A percentile compares a stretch with the other conserved stretches of the same genome.
These are phyloP conservation scores for Nitzschia putrida DNA, from an alignment of 108 stramenopile species.

Conservation along the genomic window DNA sequence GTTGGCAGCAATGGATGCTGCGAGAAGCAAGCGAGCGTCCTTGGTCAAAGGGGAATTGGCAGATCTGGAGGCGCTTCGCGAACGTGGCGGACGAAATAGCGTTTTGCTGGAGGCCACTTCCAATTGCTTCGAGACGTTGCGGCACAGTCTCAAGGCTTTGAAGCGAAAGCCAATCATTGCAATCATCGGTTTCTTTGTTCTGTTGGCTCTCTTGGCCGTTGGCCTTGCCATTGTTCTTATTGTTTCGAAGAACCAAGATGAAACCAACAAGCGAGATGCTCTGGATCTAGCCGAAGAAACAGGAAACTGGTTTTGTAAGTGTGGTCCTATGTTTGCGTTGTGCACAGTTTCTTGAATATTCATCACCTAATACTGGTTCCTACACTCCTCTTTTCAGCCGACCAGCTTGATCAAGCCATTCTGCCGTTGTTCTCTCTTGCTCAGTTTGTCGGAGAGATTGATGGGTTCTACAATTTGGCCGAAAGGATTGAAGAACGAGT, in stretches of 20 bases:
- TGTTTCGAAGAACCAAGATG: slow-evolving; percentile 12
- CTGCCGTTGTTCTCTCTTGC: slow-evolving; percentile 43
- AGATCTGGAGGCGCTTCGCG: slow-evolving; percentile 12
- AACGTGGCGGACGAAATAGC: background rate
- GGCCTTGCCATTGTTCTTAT: slow-evolving; percentile 1
- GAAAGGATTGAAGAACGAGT: slow-evolving; percentile 22
- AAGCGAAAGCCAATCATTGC: background rate
- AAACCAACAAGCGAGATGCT: slow-evolving; percentile 4
- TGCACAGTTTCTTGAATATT: background rate
- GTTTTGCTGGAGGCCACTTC: no score
- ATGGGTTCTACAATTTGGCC: slow-evolving; percentile 30
- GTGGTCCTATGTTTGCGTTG: background rate
- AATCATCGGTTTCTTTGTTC: background rate
- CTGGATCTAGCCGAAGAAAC: slow-evolving; percentile 37
- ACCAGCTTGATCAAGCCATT: slow-evolving; percentile 41
- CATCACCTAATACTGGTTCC: background rate
- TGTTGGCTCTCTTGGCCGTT: background rate
- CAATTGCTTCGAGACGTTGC: background rate
- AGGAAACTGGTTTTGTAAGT: slow-evolving; percentile 40
- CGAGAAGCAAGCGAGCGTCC: background rate
- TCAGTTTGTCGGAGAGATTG: slow-evolving; percentile 40
- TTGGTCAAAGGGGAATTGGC: slow-evolving; percentile 10
- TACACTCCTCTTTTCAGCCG: background rate
- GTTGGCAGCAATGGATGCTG: background rate
- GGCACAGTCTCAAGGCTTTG: background rate